Evolutionary conservation across 2,329 filamentous ascomycete species (phyloP), one percentile per base, ranked within the genome.

Genomic region (Verticillium dahliae): DNA sequence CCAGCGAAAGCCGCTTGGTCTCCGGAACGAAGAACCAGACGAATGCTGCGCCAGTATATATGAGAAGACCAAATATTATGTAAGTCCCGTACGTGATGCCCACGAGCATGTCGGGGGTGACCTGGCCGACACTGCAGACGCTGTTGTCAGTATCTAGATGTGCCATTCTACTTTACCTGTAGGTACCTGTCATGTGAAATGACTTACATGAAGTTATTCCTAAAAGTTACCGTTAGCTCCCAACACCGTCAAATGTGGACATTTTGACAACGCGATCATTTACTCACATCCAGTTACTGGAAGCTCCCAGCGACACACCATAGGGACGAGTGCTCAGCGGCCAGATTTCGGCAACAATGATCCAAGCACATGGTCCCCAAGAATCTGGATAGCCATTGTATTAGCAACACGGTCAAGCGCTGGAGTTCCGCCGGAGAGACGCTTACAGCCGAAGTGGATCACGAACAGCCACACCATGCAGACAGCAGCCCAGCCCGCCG

Each of bases 291-390:
- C 85, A 87, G 70, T 88, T 89, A 67, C 80, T 82, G 2, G 82
- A 85, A 1, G 87, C 87, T 15, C 87, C 89, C 0, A 92, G 76
- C 0, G 89, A 81, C 13, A 90, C 88, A 50, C 89, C 90, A 63
- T 91, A 90, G 0, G 90, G 83, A 2, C 89, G 82, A 10, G 85
- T 86, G 62, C 83, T 87, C 5, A 91, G 74, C 0, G 89, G 90
- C 86, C 87, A 92, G 52, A 92, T 85, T 73, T 92, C 90, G 2
- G 88, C 84, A 1, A 91, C 82, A 61, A 92, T 80, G 63, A 91
- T 90, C 90, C 90, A 92, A 0, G 86, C 83, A 67, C 85, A 88
- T 2, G 89, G 89, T 0, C 89, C 88, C 89, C 89, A 92, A 0
- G 83, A 86, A 13, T 52, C 70, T 90, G 35, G 9, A 10, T 13